These are phyloP conservation scores for Penicillium sp. DNA, from an alignment of 2,329 filamentous ascomycete genomes.

Conservation along the genomic window DNA sequence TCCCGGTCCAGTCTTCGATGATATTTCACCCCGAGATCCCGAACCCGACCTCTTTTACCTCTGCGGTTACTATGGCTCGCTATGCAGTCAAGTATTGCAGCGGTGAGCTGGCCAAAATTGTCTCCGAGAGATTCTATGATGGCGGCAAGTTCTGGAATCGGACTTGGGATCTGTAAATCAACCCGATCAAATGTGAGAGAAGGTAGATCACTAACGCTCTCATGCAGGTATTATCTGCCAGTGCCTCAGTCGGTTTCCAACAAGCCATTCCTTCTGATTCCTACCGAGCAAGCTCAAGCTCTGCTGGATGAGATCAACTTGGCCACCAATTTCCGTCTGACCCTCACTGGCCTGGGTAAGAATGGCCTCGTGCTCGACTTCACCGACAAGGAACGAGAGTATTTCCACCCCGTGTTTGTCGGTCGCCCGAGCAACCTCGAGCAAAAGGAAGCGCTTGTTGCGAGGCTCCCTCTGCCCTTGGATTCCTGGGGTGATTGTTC, in stretches of 20 bases:
- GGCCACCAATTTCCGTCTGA: conserved; percentile 52
- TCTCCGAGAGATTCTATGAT: conserved; percentile 45
- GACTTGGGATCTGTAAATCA: conserved; percentile 75
- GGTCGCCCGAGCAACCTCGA: conserved; percentile 53
- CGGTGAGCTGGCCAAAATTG: conserved; percentile 31
- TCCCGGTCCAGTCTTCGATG: neutral
- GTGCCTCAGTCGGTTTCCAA: conserved; percentile 49
- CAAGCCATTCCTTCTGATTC: conserved; percentile 67
- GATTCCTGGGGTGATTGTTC: neutral
- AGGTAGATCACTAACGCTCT: neutral
- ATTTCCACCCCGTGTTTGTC: conserved; percentile 68
- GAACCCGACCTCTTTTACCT: conserved; percentile 38
- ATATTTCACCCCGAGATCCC: neutral
- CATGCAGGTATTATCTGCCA: conserved; percentile 66
- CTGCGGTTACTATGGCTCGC: conserved; percentile 40
- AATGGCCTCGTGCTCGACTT: conserved; percentile 66
- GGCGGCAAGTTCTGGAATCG: conserved; percentile 53
- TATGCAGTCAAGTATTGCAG: conserved; percentile 48
- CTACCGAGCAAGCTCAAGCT: conserved; percentile 63
- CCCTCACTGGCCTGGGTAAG: conserved; percentile 58
- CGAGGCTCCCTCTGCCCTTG: conserved; percentile 32
- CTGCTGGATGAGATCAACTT: conserved; percentile 68
- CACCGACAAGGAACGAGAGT: conserved; percentile 55
- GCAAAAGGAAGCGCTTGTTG: conserved; percentile 41
- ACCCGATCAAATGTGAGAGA: neutral